phyloP scores from a whole-genome alignment of 2,329 filamentous ascomycete species.

The Didymella sp. region DNA sequence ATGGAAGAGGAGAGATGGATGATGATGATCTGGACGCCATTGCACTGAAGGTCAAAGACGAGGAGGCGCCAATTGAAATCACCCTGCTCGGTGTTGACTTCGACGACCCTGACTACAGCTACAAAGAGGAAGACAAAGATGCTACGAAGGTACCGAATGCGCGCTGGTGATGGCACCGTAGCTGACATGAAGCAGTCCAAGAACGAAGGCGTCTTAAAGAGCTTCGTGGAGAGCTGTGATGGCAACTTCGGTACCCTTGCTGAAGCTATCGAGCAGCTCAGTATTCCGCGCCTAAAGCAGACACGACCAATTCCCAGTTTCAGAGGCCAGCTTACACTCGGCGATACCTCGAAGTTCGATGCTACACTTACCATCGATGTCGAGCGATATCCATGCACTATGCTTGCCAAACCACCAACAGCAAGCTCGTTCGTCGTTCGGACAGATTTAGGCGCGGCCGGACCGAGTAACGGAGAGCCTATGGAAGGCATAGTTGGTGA shows the following conservation, averaged over 20 bases:
- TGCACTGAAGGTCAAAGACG: slow-evolving; percentile 73
- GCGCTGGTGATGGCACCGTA: neutral
- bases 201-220: slow-evolving; percentile 74
- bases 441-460: slow-evolving; percentile 54
- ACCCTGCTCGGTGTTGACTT: slow-evolving; percentile 89
- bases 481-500: slow-evolving; percentile 57
- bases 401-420: slow-evolving; percentile 73
- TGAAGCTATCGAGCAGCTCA: slow-evolving; percentile 81
- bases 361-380: slow-evolving; percentile 82
- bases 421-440: slow-evolving; percentile 77
- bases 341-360: slow-evolving; percentile 75
- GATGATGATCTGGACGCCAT: slow-evolving; percentile 74
- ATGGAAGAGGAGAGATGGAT: slow-evolving; percentile 77
- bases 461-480: slow-evolving; percentile 60
- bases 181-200: slow-evolving; percentile 56
- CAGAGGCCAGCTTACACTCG: slow-evolving; percentile 79
- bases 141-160: slow-evolving; percentile 64
- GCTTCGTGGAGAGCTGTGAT: slow-evolving; percentile 69
- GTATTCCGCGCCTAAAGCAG: slow-evolving; percentile 76
- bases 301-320: slow-evolving; percentile 80
- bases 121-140: slow-evolving; percentile 89
- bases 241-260: slow-evolving; percentile 83
- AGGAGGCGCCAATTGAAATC: slow-evolving; percentile 71
- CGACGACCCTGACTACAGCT: slow-evolving; percentile 86
- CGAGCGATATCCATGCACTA: slow-evolving; percentile 88